These are phyloP conservation scores for Xylaria sp. DNA, from an alignment of 2,329 filamentous ascomycete species.

Conservation along the genomic window DNA sequence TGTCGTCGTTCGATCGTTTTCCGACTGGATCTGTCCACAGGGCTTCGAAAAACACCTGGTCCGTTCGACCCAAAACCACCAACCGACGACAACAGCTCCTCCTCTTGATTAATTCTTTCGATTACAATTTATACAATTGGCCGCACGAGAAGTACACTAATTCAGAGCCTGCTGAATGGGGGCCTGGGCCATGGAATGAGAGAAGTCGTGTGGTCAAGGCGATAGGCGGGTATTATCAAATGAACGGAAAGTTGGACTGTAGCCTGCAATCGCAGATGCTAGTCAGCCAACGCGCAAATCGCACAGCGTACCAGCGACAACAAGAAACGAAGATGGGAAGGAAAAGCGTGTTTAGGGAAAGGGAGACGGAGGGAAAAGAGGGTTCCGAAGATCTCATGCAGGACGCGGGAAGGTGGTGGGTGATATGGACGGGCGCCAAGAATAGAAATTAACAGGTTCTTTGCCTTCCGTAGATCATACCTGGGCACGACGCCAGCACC, in stretches of 20 bases:
- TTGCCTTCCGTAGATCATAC: constrained; percentile 47
- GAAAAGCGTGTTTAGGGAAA: constrained; percentile 25
- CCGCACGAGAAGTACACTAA: constrained; percentile 29
- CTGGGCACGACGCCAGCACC: constrained; percentile 42
- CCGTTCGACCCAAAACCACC: constrained; percentile 16
- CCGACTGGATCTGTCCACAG: constrained; percentile 11
- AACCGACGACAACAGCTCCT: constrained; percentile 21
- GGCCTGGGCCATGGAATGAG: constrained; percentile 37
- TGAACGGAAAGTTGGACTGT: constrained; percentile 36
- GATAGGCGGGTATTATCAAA: constrained; percentile 29
- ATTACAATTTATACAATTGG: constrained; percentile 26
- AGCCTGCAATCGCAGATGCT: constrained; percentile 40
- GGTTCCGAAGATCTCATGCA: constrained; percentile 37
- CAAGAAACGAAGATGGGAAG: constrained; percentile 23
- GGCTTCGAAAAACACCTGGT: constrained; percentile 17
- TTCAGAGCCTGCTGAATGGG: constrained; percentile 61
- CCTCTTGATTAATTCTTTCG: constrained; percentile 24
- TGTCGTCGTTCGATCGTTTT: constrained; percentile 14
- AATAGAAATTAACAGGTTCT: constrained; percentile 45
- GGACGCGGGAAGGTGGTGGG: constrained; percentile 38
- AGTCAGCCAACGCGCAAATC: constrained; percentile 42
- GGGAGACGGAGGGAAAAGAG: constrained; percentile 28
- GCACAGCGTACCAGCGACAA: constrained; percentile 34
- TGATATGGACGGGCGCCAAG: constrained; percentile 35
- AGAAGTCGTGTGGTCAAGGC: constrained; percentile 9